Base-by-base conservation (phyloP, 2,329 filamentous ascomycete species). In the Dactylellina haptotyla region DNA sequence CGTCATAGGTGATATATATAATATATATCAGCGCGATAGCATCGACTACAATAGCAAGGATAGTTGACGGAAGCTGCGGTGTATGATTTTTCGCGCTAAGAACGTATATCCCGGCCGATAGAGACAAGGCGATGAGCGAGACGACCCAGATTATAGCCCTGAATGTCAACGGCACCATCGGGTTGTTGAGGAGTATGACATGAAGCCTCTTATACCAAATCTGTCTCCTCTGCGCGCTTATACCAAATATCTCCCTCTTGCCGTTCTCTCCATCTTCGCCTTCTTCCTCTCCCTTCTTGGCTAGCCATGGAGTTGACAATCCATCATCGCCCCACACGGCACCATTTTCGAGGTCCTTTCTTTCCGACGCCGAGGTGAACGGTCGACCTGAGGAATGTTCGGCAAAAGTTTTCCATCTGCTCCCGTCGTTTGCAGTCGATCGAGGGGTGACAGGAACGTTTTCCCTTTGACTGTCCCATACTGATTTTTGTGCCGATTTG, bases 1-100 rank as follows among this genome's bases (percentile, higher is more conserved):
- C 95, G 79, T 99, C 95, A 83, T 89, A 96, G 23, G 93, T 96
- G 83, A 98, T 95, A 82, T 97, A 98, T 53, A 91, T 83, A 63
- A 96, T 90, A 81, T 98, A 99, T 1, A 94, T 88, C 69, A 98
- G 86, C 2, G 95, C 94, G 12, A 98, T 86, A 4, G 90, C 88
- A 81, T 98, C 94, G 39, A 99, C 91, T 34, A 92, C 87, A 61
- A 98, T 89, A 28, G 94, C 94, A 83, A 98, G 93, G 70, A 93
- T 87, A 5, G 92, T 90, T 57, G 95, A 96, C 39, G 90, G 87
- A 28, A 87, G 88, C 79, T 92, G 88, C 1, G 84, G 81, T 28
- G 82, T 80, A 79, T 80, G 67, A 78, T 82, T 77, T 77, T 81
- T 77, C 25, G 83, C 81, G 62, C 88, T 85, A 61, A 87, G 81